Base-by-base conservation (phyloP, 352 stramenopile species). In the Globisporangium acanthophoron region DNA sequence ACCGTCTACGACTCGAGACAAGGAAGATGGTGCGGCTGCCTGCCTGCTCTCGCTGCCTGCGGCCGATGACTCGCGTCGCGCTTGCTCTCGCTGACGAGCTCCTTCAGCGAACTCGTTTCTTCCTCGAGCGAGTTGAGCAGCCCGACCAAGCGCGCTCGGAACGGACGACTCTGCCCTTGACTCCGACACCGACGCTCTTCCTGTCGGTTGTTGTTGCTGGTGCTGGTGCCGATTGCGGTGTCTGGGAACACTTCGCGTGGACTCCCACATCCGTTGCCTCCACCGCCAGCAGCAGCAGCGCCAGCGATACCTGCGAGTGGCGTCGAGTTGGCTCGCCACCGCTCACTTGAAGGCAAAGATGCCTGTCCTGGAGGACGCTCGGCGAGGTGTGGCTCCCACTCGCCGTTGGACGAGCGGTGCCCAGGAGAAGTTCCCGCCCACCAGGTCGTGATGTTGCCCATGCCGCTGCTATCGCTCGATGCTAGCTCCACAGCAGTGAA, bases 61-160 rank as follows among this genome's bases (percentile, higher is more conserved):
- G 39, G 62, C 31, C 49, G 54, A 29, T 49, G 52, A 12, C 20
- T 41, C 27, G 33, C 49, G 7, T 47, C 46, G 31, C n/a, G 31
- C 49, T 49, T 35, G 37, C 16, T 40, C 3, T 45, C 54, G 4
- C 45, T 43, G n/a, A 74, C 50, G 16, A 74, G 33, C 40, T 67
- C 64, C 33, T 74, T 73, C 43, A 70, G 85, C 9, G 78, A 73
- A 12, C 61, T 78, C 12, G 81, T 87, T 61, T 89, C 77, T 46
- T 88, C 79, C 58, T 91, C 77, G 18, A 91, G 72, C 18, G 81
- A 87, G 18, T 70, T 81, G 29, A 89, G 64, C 9, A 92, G 62
- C 2, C 77, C 74, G 7, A 92, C 76, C 7, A 89, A 59, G 13
- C 81, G 73, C 21, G 79, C 63, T 24, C 80, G 79, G 31, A 91